Evolutionary conservation across 345 rosid species (phyloP).

Genomic region (Orychophragmus violaceus): DNA sequence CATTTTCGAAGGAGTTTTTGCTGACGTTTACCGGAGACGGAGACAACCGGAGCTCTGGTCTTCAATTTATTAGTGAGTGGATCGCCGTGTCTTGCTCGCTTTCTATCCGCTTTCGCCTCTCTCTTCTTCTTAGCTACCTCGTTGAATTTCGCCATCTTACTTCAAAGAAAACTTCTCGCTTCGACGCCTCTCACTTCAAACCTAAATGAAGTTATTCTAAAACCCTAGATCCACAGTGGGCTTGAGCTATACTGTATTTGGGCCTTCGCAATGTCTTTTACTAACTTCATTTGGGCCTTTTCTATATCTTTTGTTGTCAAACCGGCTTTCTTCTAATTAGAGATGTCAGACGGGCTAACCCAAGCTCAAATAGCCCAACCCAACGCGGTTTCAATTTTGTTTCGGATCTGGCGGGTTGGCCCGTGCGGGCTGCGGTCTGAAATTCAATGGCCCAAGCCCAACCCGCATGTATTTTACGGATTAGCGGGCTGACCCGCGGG

Average conservation of each 20-base stretch:
- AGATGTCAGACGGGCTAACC: too few relatives aligned
- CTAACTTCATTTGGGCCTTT: not conserved
- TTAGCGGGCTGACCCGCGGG: too few relatives aligned
- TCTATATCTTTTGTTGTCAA: not conserved
- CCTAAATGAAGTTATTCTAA: not conserved
- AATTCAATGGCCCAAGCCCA: too few relatives aligned
- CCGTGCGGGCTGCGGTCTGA: too few relatives aligned
- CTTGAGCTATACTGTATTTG: not conserved
- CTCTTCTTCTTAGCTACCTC: conserved; percentile 68
- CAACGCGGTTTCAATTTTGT: too few relatives aligned
- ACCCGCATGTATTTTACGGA: too few relatives aligned
- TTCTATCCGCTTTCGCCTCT: conserved; percentile 47
- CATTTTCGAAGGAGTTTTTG: conserved; percentile 68
- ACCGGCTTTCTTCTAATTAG: too few relatives aligned
- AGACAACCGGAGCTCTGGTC: conserved; percentile 34
- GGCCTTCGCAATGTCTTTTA: not conserved
- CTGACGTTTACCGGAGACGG: conserved; percentile 78
- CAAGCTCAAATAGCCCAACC: too few relatives aligned
- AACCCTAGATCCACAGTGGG: conserved; percentile 12
- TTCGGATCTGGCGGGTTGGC: too few relatives aligned
- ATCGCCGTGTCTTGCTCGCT: conserved; percentile 64
- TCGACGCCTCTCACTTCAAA: not conserved
- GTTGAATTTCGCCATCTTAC: conserved; percentile 73
- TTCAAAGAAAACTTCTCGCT: not conserved
- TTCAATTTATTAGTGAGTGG: conserved; percentile 54